phyloP scores from a whole-genome alignment of 352 stramenopile species.

The Nothophytophthora sp. region DNA sequence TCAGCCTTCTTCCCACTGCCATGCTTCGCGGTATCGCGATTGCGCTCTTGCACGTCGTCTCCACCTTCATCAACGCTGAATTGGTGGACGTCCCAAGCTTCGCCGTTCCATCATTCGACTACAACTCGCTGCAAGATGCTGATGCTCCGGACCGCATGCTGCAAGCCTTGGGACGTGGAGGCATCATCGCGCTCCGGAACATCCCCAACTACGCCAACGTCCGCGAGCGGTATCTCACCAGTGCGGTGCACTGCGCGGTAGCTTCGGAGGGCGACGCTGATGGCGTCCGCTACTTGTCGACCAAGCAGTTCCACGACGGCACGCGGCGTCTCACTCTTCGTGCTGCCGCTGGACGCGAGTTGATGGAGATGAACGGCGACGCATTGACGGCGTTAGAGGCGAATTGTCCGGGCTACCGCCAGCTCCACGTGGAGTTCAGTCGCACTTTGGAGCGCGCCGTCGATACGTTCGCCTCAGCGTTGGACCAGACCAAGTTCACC shows the following conservation, averaged over 20 bases:
- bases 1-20: slow-evolving; percentile 1
- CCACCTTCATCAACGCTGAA: slow-evolving; percentile 1
- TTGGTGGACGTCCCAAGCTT: slow-evolving; percentile 30
- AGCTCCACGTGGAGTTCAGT: slow-evolving; percentile 44
- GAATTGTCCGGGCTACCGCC: slow-evolving; percentile 43
- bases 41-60: not conserved
- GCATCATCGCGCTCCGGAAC: slow-evolving; percentile 52
- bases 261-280: slow-evolving; percentile 18
- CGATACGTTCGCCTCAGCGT: slow-evolving; percentile 30
- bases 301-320: slow-evolving; percentile 51
- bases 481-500: slow-evolving; percentile 42
- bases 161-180: slow-evolving; percentile 31
- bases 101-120: slow-evolving; percentile 39
- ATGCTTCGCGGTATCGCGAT: slow-evolving; percentile 11
- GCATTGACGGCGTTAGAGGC: slow-evolving; percentile 12
- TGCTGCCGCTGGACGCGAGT: slow-evolving; percentile 38
- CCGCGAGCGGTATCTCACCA: slow-evolving; percentile 35
- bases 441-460: slow-evolving; percentile 41
- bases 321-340: slow-evolving; percentile 51
- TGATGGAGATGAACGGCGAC: slow-evolving; percentile 18
- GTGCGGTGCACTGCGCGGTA: slow-evolving; percentile 39
- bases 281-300: slow-evolving; percentile 27
- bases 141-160: slow-evolving; percentile 26
- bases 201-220: slow-evolving; percentile 45
- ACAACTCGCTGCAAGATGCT: slow-evolving; percentile 12